Conservation (phyloP, 768 basidiomycete species). For the Leccinellum rugosiceps region DNA sequence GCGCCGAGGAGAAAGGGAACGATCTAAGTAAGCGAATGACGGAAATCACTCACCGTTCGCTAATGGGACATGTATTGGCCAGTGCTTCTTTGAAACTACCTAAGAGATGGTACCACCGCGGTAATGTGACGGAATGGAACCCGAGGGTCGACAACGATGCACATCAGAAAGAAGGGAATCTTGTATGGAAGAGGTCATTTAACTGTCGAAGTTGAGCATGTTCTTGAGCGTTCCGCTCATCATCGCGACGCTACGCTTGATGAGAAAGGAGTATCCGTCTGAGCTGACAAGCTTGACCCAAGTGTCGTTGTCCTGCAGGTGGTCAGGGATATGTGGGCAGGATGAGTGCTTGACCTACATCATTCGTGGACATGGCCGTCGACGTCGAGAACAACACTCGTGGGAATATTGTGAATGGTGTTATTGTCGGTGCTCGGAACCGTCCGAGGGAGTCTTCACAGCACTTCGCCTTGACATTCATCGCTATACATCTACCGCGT, state of each 20-base stretch:
- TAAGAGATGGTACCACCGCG: slow-evolving; percentile 24
- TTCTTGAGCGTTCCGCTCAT: slow-evolving; percentile 79
- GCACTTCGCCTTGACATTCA: slow-evolving; percentile 1
- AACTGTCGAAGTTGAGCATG: slow-evolving; percentile 75
- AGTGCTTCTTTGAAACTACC: slow-evolving; percentile 75
- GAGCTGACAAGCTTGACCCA: slow-evolving; percentile 77
- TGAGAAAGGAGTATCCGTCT: slow-evolving; percentile 80
- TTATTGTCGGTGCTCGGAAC: slow-evolving; percentile 18
- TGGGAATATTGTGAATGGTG: slow-evolving; percentile 17
- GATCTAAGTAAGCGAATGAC: not conserved
- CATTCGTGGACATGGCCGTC: slow-evolving; percentile 17
- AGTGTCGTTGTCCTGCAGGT: slow-evolving; percentile 34
- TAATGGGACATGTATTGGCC: slow-evolving; percentile 64
- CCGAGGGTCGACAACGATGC: not conserved
- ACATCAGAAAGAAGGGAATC: slow-evolving; percentile 10
- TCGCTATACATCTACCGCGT: slow-evolving; percentile 12
- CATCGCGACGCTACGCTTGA: slow-evolving; percentile 70
- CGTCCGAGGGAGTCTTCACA: not conserved
- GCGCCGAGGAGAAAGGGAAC: not conserved
- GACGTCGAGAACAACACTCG: slow-evolving; percentile 2
- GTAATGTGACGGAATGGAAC: slow-evolving; percentile 9
- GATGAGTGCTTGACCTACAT: slow-evolving; percentile 13
- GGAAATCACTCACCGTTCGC: slow-evolving; percentile 56
- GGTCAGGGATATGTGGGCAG: not conserved
- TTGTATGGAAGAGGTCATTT: slow-evolving; percentile 22